Evolutionary conservation across 2,329 filamentous ascomycete species (phyloP).

Genomic region (Beauveria pseudobassiana): DNA sequence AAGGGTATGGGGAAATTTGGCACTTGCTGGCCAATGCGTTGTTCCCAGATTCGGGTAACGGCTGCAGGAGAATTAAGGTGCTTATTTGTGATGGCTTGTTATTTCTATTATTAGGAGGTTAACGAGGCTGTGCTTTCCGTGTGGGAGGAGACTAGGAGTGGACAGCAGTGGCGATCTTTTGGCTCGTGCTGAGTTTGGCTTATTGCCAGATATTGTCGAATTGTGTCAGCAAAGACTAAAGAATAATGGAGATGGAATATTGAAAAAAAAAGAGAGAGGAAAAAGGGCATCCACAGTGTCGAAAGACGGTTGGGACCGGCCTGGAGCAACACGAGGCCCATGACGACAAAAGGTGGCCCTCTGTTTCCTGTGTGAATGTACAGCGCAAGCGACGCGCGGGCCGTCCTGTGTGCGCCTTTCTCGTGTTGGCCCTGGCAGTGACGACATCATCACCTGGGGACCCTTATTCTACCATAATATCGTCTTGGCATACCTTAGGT

Average conservation of each 20-base stretch:
- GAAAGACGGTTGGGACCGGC: background rate
- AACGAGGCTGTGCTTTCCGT: conserved; percentile 1
- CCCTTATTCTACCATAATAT: background rate
- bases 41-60: conserved; percentile 5
- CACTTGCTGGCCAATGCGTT: background rate
- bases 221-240: background rate
- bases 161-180: background rate
- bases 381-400: background rate
- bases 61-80: background rate
- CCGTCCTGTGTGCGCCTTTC: background rate
- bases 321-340: background rate
- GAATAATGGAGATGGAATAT: background rate
- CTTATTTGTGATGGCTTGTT: background rate
- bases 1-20: background rate
- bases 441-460: background rate
- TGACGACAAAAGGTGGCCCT: background rate
- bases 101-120: conserved; percentile 2
- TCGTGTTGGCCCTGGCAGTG: conserved; percentile 1
- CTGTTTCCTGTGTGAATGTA: background rate
- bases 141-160: no score
- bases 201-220: background rate
- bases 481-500: background rate
- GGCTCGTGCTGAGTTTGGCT: no score
- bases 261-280: background rate
- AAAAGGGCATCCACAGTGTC: background rate